A percentile compares a stretch with the other conserved stretches of the same genome.
phyloP scores from a whole-genome alignment of 1,284 basidiomycete species.

The Amylostereum chailletii region DNA sequence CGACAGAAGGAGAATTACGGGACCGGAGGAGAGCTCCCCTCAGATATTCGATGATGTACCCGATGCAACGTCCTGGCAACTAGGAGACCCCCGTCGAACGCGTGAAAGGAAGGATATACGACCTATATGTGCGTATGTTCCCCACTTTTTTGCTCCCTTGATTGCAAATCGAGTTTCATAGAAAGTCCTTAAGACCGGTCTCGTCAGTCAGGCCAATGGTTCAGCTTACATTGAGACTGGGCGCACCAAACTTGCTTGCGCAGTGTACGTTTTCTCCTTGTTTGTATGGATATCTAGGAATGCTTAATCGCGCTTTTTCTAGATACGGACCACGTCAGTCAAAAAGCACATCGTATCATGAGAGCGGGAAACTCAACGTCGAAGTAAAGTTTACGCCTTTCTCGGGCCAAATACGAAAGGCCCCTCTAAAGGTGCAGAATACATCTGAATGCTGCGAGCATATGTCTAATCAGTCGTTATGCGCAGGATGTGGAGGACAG shows the following conservation, averaged over 20 bases:
- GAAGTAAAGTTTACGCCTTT: slow-evolving; percentile 97
- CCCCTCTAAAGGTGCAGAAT: slow-evolving; percentile 75
- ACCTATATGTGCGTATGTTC: slow-evolving; percentile 64
- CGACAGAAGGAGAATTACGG: slow-evolving; percentile 82
- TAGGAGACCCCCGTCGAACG: slow-evolving; percentile 34
- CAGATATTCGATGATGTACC: slow-evolving; percentile 50
- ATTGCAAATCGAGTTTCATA: slow-evolving; percentile 1
- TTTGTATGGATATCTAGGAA: not conserved
- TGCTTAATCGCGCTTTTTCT: slow-evolving; percentile 4
- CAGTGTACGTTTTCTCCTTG: slow-evolving; percentile 54
- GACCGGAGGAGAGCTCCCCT: slow-evolving; percentile 73
- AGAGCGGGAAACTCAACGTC: slow-evolving; percentile 85
- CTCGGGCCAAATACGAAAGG: slow-evolving; percentile 66
- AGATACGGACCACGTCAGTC: slow-evolving; percentile 93
- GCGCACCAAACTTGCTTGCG: slow-evolving; percentile 87
- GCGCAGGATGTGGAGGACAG: slow-evolving; percentile 88
- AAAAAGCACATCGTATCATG: slow-evolving; percentile 70
- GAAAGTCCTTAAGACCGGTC: slow-evolving; percentile 79
- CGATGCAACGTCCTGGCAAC: slow-evolving; percentile 21
- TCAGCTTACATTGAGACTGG: slow-evolving; percentile 92
- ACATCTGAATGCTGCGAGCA: not conserved
- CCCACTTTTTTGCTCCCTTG: slow-evolving; percentile 8
- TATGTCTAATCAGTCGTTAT: slow-evolving; percentile 3
- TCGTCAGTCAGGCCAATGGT: slow-evolving; percentile 90
- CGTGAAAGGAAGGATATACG: slow-evolving; percentile 60